Evolutionary conservation across 2,329 filamentous ascomycete genomes (phyloP), one percentile per base, ranked within the genome.

Genomic region (Aspergillus awamori): DNA sequence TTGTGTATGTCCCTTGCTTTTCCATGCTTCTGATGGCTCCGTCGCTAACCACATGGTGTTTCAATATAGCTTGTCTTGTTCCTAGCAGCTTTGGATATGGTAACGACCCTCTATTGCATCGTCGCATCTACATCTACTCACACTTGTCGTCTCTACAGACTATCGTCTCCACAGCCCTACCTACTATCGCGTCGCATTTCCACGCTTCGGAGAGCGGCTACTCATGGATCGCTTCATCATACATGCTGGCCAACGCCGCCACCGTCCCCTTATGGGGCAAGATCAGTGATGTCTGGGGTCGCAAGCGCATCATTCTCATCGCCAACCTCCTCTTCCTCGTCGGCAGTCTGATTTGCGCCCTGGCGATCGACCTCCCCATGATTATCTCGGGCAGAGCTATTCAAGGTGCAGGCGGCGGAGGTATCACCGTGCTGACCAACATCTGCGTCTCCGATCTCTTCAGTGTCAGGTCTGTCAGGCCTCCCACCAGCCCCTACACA

Each of bases 391-490:
- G 85, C 20, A 78, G 87, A 69, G 84, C 84, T 0, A 78, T 89
- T 38, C 87, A 90, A 70, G 87, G 87, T 67, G 79, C 85, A 43
- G 87, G 86, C 8, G 86, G 84, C 38, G 87, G 87, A 58, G 87
- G 87, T 3, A 76, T 89, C 55, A 82, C 89, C 39, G 83, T 85
- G n/a, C 73, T 89, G 51, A 84, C 86, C 59, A 87, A 88, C 69
- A 89, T 89, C 58, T 80, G 80, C 65, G 87, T 90, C 58, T 83
- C 82, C 5, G 87, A 89, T 74, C 70, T 89, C 28, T 89, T 89
- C 75, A 84, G 83, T 58, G 81, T 89, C 76, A 76, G 82, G 74
- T 83, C 76, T 38, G 67, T 65, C 39, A 30, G 36, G 20, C 36
- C 15, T 8, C 7, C 11, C 10, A 13, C 38, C 2, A 28, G n/a